Evolutionary conservation across 2,329 filamentous ascomycete species (phyloP).

Genomic region (Ustilaginoidea virens): DNA sequence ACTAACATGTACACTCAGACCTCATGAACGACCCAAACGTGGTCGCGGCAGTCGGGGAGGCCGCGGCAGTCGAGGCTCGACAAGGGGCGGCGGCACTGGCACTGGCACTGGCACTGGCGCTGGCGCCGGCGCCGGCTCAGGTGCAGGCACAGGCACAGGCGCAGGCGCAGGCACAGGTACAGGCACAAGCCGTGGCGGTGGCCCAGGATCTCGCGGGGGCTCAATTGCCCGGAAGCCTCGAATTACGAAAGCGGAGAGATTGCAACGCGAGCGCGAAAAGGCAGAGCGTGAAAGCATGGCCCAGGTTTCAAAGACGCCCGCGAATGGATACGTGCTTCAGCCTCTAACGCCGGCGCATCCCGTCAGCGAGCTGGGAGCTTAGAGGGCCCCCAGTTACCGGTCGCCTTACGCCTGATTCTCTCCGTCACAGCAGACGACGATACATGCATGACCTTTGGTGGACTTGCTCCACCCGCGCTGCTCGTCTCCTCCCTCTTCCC

Average conservation of each 20-base stretch:
- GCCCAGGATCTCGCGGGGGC: constrained; percentile 61
- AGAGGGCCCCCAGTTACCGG: constrained; percentile 2
- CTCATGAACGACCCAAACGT: constrained; percentile 59
- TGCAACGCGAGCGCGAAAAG: constrained; percentile 69
- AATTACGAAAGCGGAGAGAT: constrained; percentile 73
- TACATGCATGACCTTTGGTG: too few relatives aligned
- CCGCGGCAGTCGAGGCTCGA: constrained; percentile 45
- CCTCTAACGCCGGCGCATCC: constrained; percentile 21
- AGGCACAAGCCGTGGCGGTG: constrained; percentile 30
- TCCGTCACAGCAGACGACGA: too few relatives aligned
- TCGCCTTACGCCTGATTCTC: neutral
- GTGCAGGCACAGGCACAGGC: constrained; percentile 35
- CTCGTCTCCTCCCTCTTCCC: too few relatives aligned
- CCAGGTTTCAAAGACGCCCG: constrained; percentile 22
- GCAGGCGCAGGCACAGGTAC: constrained; percentile 47
- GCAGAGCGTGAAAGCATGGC: constrained; percentile 48
- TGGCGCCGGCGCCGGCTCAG: constrained; percentile 58
- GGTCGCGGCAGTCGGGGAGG: constrained; percentile 37
- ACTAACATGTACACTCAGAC: constrained; percentile 27
- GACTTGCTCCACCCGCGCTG: too few relatives aligned
- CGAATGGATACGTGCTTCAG: constrained; percentile 21
- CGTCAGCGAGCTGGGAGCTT: constrained; percentile 21
- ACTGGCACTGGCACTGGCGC: constrained; percentile 36
- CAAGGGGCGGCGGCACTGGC: constrained; percentile 34
- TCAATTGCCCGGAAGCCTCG: constrained; percentile 65